Evolutionary conservation across 352 stramenopile species (phyloP).

Genomic region (Pythium folliculosum): DNA sequence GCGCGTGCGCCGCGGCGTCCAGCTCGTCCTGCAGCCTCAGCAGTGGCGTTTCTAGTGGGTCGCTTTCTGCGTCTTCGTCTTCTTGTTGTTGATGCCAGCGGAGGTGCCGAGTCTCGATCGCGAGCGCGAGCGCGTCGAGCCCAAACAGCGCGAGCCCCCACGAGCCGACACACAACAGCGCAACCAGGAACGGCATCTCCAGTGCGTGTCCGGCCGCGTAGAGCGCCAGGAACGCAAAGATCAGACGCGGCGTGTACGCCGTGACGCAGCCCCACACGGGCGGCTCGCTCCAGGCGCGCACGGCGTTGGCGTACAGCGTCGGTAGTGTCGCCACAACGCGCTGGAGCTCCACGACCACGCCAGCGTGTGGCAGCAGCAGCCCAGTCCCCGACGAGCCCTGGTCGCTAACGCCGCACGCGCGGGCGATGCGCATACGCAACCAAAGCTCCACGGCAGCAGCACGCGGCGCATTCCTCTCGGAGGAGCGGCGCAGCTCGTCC

Average conservation of each 20-base stretch:
- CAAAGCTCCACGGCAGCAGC: slow-evolving; percentile 60
- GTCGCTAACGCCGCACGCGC: slow-evolving; percentile 19
- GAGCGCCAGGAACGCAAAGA: slow-evolving; percentile 50
- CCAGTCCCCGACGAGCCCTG: slow-evolving; percentile 30
- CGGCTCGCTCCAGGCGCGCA: slow-evolving; percentile 50
- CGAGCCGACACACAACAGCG: slow-evolving; percentile 28
- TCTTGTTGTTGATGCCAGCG: slow-evolving; percentile 9
- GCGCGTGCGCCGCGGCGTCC: slow-evolving; percentile 49
- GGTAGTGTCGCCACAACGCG: slow-evolving; percentile 45
- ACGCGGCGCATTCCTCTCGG: slow-evolving; percentile 48
- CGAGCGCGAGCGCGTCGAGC: slow-evolving; percentile 43
- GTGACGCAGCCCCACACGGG: slow-evolving; percentile 48
- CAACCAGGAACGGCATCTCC: slow-evolving; percentile 26
- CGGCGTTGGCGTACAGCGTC: slow-evolving; percentile 53
- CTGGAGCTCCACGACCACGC: slow-evolving; percentile 52
- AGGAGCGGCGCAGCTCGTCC: slow-evolving; percentile 39
- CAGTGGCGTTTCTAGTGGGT: slow-evolving; percentile 46
- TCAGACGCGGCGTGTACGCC: slow-evolving; percentile 41
- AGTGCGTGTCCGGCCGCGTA: slow-evolving; percentile 21
- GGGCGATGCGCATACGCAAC: slow-evolving; percentile 48
- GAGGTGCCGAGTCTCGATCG: slow-evolving; percentile 47
- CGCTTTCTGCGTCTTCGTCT: slow-evolving; percentile 37
- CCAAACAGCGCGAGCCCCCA: slow-evolving; percentile 53
- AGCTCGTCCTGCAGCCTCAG: slow-evolving; percentile 58
- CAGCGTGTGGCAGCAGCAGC: slow-evolving; percentile 38